Percentiles rank a stretch among this genome's conserved stretches.
Conservation (phyloP, 2,329 filamentous ascomycete genomes). For the Fusarium sp. region DNA sequence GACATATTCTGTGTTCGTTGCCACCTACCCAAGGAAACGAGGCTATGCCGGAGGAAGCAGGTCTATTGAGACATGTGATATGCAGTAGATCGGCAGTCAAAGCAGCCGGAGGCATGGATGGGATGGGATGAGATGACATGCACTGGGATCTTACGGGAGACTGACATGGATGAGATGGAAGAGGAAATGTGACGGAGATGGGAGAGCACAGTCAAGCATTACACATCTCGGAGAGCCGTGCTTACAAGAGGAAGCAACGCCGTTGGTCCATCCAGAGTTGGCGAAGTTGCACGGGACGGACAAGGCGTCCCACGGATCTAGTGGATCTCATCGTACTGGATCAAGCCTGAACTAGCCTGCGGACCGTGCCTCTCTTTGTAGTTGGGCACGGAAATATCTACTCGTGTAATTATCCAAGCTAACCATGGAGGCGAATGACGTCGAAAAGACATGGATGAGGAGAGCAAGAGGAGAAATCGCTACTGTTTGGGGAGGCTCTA, state of each 20-base stretch:
- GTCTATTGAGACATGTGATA: not conserved
- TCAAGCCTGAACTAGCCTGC: constrained; percentile 2
- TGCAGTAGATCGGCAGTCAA: not conserved
- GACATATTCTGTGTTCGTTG: not conserved
- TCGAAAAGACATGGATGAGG: constrained; percentile 6
- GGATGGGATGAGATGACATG: constrained; percentile 21
- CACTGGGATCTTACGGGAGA: constrained; percentile 32
- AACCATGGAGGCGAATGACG: not conserved
- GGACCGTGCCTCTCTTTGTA: constrained; percentile 20
- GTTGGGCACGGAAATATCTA: not conserved
- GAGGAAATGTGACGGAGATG: constrained; percentile 20
- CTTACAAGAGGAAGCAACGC: constrained; percentile 3
- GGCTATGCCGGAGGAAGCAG: not conserved
- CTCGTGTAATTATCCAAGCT: not conserved
- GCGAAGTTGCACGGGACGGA: not conserved
- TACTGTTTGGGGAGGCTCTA: constrained; percentile 4
- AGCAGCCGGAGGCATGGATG: constrained; percentile 5
- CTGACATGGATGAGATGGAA: constrained; percentile 14
- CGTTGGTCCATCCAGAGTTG: constrained; percentile 20
- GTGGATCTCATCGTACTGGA: not conserved
- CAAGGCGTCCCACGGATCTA: not conserved
- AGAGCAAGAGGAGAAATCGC: constrained; percentile 19
- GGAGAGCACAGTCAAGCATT: not conserved
- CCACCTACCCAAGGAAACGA: not conserved
- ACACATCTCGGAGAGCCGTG: constrained; percentile 9